Evolutionary conservation across 2,329 filamentous ascomycete species (phyloP).

Genomic region (Aspergillus thermomutatus): DNA sequence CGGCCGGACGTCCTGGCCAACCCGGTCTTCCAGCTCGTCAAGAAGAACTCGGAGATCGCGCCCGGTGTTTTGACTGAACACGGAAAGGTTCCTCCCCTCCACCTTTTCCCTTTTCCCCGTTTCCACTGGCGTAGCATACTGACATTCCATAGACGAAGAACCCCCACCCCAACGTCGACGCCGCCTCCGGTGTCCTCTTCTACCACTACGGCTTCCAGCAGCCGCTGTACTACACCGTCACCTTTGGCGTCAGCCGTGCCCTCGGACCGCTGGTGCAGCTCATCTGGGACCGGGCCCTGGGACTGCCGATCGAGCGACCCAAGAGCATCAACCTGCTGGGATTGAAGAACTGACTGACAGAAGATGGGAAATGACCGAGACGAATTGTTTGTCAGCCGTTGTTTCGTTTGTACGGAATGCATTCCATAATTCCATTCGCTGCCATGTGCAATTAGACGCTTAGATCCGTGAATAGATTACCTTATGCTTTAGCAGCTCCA

Average conservation of each 20-base stretch:
- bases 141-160: slow-evolving; percentile 69
- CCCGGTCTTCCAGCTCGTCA: slow-evolving; percentile 89
- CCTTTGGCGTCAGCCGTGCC: slow-evolving; percentile 64
- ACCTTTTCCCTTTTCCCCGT: slow-evolving; percentile 1
- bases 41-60: slow-evolving; percentile 88
- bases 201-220: slow-evolving; percentile 98
- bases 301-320: slow-evolving; percentile 91
- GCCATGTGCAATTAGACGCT: no score
- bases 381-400: no score
- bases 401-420: not conserved
- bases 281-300: slow-evolving; percentile 92
- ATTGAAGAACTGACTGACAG: no score
- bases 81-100: slow-evolving; percentile 62
- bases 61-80: slow-evolving; percentile 89
- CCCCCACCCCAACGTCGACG: slow-evolving; percentile 96
- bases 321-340: slow-evolving; percentile 96
- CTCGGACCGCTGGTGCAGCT: slow-evolving; percentile 90
- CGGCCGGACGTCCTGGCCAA: slow-evolving; percentile 81
- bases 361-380: not conserved
- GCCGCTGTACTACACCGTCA: slow-evolving; percentile 86
- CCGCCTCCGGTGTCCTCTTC: slow-evolving; percentile 88
- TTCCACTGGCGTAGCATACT: not conserved
- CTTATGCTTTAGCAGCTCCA: no score
- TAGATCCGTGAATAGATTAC: no score
- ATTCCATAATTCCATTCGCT: not conserved